Evolutionary conservation across 1,284 basidiomycete genomes (phyloP).

Genomic region (Marasmius sp.): DNA sequence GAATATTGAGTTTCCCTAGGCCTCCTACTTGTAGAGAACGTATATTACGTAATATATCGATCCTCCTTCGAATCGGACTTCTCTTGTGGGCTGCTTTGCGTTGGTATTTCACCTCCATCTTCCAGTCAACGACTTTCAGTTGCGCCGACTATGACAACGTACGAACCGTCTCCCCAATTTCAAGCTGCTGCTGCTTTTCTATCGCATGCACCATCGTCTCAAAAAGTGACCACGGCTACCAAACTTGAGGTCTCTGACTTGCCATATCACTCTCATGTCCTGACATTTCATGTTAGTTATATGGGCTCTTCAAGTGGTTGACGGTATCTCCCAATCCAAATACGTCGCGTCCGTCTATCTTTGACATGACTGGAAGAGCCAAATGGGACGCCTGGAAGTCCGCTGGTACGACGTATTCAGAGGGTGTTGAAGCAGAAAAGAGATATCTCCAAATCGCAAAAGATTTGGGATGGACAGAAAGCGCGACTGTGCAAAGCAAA

Average conservation of each 20-base stretch:
- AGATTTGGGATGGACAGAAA: slow-evolving; percentile 66
- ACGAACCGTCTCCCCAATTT: slow-evolving; percentile 51
- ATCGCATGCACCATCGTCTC: slow-evolving; percentile 52
- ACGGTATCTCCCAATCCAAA: slow-evolving; percentile 58
- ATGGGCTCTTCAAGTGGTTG: slow-evolving; percentile 82
- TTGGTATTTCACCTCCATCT: slow-evolving; percentile 9
- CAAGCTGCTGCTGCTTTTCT: slow-evolving; percentile 64
- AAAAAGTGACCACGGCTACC: slow-evolving; percentile 51
- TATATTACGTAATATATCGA: slow-evolving; percentile 18
- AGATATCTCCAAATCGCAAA: slow-evolving; percentile 74
- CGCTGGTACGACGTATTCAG: slow-evolving; percentile 50
- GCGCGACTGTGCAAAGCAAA: slow-evolving; percentile 16
- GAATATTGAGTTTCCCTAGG: slow-evolving; percentile 10
- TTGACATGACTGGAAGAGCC: slow-evolving; percentile 78
- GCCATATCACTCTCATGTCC: slow-evolving; percentile 16
- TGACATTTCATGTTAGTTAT: slow-evolving; percentile 56
- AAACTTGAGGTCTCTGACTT: slow-evolving; percentile 71
- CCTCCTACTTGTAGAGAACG: background rate
- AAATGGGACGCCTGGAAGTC: slow-evolving; percentile 87
- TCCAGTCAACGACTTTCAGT: slow-evolving; percentile 15
- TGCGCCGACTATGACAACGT: background rate
- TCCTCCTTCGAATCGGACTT: background rate
- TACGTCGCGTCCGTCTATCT: slow-evolving; percentile 71
- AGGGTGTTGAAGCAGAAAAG: slow-evolving; percentile 44
- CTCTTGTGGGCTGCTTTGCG: background rate